Percentiles rank a stretch among this genome's conserved stretches.
Conservation (phyloP, 2,329 filamentous ascomycete genomes). For the Claviceps cyperi region DNA sequence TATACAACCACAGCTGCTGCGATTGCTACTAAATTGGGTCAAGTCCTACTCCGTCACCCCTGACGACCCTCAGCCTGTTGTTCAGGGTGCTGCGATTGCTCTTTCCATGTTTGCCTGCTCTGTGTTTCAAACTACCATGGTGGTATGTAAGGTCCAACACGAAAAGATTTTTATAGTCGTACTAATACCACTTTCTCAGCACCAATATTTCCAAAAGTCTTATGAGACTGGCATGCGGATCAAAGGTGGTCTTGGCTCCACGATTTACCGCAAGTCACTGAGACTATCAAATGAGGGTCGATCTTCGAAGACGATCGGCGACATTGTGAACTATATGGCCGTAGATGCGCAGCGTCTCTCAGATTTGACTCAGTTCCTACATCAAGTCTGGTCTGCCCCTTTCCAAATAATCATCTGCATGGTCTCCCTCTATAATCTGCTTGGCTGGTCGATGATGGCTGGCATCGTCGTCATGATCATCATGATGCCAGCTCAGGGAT, state of each 20-base stretch:
- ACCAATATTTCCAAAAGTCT: constrained; percentile 93
- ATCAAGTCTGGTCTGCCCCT: constrained; percentile 91
- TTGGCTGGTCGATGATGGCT: constrained; percentile 89
- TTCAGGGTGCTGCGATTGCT: constrained; percentile 76
- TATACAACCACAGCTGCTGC: constrained; percentile 77
- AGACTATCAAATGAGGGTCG: constrained; percentile 87
- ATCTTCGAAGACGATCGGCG: constrained; percentile 77
- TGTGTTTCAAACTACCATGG: constrained; percentile 69
- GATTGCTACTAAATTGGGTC: constrained; percentile 72
- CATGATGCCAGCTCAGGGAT: constrained; percentile 92
- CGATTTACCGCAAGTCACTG: constrained; percentile 87
- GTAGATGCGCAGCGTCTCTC: constrained; percentile 92
- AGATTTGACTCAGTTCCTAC: constrained; percentile 87
- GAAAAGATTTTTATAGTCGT: too few relatives aligned
- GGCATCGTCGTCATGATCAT: constrained; percentile 90
- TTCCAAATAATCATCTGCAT: constrained; percentile 96
- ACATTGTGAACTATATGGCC: constrained; percentile 99
- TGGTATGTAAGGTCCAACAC: constrained; percentile 28
- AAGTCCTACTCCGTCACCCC: constrained; percentile 50
- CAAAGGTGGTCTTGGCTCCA: constrained; percentile 75
- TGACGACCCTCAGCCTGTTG: constrained; percentile 55
- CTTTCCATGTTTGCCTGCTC: constrained; percentile 85
- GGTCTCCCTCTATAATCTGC: constrained; percentile 87
- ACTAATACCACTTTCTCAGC: constrained; percentile 20
- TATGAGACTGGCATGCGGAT: constrained; percentile 96